Base-by-base conservation (phyloP, 768 basidiomycete genomes). In the Chalciporus sphaerocephalus region DNA sequence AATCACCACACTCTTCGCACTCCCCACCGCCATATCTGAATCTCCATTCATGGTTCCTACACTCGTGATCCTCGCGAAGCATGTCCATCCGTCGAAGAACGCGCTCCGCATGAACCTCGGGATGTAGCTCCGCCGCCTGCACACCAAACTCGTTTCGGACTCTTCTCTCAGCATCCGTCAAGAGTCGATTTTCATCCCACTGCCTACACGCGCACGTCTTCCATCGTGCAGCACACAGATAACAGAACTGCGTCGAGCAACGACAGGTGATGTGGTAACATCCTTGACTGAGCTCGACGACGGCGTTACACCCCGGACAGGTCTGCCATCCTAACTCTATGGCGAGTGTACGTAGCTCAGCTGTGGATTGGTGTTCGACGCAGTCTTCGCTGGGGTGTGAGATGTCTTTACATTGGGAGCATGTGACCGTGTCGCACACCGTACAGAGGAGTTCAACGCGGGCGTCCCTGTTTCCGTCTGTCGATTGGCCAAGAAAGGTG, bases 201-300 rank as follows among this genome's bases (percentile, higher is more conserved):
- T 81, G 80, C 0, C 67, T 67, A 48, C 85, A 87, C 0, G 2
- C 5, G 45, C 85, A 89, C 0, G 63, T 71, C 63, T 80, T 85
- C 85, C 85, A 87, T 9, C 48, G 66, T 22, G 58, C 72, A 0
- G 78, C 77, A 55, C 86, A 87, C 8, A 80, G 39, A 55, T 87
- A 85, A 54, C 83, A 85, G 59, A 85, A 85, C 51, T 85, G 57
- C 0, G 70, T 65, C 8, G 48, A 42, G 45, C 69, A 70, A 0
- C 62, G 69, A 49, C 83, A 85, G 12, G 74, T 81, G 65, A 85
- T 83, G 39, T 85, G 83, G 57, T 75, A 80, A 48, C 83, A 85
- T 0, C 83, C 83, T 5, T 68, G 54, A 15, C 64, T 55, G 13
- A 82, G 69, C 50, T 85, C 83, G 30, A 85, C 71, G 38, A 85